phyloP scores from a whole-genome alignment of 1,284 basidiomycete genomes.

The Marasmius sp. region DNA sequence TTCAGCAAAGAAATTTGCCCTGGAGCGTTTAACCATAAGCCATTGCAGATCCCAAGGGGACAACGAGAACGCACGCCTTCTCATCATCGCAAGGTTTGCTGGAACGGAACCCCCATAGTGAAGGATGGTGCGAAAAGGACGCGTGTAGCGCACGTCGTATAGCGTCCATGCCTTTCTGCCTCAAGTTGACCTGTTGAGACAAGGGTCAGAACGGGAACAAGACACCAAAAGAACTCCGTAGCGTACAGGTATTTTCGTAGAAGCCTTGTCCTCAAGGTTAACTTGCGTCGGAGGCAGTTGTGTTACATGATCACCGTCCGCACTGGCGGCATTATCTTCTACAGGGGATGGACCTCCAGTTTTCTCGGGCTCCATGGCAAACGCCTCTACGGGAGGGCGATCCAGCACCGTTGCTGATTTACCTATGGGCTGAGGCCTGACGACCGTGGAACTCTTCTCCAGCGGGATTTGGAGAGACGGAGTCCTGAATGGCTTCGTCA shows the following conservation, averaged over 20 bases:
- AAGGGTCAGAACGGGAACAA: background rate
- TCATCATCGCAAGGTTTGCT: background rate
- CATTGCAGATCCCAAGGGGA: background rate
- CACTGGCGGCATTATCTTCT: background rate
- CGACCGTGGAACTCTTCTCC: background rate
- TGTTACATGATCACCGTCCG: background rate
- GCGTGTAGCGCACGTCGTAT: background rate
- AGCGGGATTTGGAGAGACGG: constrained; percentile 1
- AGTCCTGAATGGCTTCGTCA: constrained; percentile 11
- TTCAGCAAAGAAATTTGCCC: background rate
- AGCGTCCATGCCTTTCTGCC: background rate
- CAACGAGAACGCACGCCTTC: background rate
- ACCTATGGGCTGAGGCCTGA: background rate
- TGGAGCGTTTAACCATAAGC: background rate
- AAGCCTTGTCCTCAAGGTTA: background rate
- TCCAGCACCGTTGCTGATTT: background rate
- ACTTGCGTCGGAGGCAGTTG: background rate
- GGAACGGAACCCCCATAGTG: background rate
- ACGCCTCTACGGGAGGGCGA: background rate
- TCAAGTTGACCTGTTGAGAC: background rate
- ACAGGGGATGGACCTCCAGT: background rate
- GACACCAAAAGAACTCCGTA: background rate
- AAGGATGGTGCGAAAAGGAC: background rate
- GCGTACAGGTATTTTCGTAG: background rate
- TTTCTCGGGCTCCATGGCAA: no score